Evolutionary conservation across 163 green algal species (phyloP).

Genomic region (Scenedesmus sp.): DNA sequence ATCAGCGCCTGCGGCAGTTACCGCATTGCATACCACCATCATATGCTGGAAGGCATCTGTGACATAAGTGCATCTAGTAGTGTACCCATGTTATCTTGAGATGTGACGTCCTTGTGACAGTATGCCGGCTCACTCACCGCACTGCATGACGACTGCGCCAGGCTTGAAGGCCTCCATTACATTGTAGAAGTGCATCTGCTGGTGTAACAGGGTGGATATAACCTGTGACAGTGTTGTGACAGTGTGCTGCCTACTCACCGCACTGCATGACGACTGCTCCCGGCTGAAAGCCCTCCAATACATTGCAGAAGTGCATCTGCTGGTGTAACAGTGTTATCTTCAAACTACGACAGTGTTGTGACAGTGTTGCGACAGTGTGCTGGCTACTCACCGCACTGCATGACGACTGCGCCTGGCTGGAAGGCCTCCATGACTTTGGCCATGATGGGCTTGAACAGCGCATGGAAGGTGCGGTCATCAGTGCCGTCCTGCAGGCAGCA

Average conservation of each 20-base stretch:
- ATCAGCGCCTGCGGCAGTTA: constrained; percentile 33
- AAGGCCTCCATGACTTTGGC: constrained; percentile 92
- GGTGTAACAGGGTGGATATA: too few species aligned
- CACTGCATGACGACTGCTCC: constrained; percentile 76
- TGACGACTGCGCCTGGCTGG: constrained; percentile 90
- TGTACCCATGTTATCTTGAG: not conserved
- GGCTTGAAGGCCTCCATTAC: too few species aligned
- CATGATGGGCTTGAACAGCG: constrained; percentile 95
- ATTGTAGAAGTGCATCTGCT: too few species aligned
- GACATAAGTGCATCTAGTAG: too few species aligned
- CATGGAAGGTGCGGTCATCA: constrained; percentile 84
- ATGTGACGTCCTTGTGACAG: not conserved
- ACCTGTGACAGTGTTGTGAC: not conserved
- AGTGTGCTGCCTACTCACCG: constrained; percentile 51
- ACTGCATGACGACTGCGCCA: constrained; percentile 74
- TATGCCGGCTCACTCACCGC: constrained; percentile 55
- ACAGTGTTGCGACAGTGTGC: not conserved
- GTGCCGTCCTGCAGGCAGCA: constrained; percentile 71
- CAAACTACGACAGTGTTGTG: not conserved
- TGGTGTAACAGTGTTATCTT: too few species aligned
- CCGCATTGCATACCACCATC: constrained; percentile 78
- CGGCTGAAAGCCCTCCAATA: too few species aligned
- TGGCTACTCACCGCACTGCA: constrained; percentile 76
- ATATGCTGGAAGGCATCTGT: not conserved
- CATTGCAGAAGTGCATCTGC: too few species aligned